phyloP scores from a whole-genome alignment of 345 rosid genomes.

The Corymbia maculata region DNA sequence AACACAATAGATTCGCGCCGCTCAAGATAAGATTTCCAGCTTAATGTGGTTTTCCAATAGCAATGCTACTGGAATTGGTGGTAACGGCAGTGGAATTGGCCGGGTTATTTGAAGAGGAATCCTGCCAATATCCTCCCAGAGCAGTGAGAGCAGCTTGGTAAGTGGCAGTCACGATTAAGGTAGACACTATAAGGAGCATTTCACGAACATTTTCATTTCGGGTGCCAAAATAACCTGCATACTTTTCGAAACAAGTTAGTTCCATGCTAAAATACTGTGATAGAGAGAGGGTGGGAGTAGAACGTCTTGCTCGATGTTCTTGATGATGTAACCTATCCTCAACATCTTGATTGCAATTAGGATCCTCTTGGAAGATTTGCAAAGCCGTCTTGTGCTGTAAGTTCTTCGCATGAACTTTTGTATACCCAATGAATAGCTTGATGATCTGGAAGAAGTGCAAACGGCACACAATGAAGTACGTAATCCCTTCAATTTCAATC shows the following conservation, averaged over 20 bases:
- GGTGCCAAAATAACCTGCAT: background rate
- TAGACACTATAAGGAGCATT: no score
- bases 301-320: background rate
- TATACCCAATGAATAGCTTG: background rate
- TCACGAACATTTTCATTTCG: background rate
- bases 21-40: no score
- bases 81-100: no score
- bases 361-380: background rate
- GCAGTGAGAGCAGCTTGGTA: no score
- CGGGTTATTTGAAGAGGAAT: no score
- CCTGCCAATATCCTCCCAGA: no score
- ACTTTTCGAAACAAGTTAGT: background rate
- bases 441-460: background rate
- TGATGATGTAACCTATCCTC: rapidly evolving
- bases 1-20: rapidly evolving
- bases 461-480: background rate
- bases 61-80: no score
- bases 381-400: background rate
- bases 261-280: background rate
- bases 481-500: background rate
- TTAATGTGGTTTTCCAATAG: no score
- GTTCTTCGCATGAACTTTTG: background rate
- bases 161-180: no score
- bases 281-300: background rate
- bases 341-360: background rate